Base-by-base conservation (phyloP, 164 flowering plant genomes). In the Annona cherimola region DNA sequence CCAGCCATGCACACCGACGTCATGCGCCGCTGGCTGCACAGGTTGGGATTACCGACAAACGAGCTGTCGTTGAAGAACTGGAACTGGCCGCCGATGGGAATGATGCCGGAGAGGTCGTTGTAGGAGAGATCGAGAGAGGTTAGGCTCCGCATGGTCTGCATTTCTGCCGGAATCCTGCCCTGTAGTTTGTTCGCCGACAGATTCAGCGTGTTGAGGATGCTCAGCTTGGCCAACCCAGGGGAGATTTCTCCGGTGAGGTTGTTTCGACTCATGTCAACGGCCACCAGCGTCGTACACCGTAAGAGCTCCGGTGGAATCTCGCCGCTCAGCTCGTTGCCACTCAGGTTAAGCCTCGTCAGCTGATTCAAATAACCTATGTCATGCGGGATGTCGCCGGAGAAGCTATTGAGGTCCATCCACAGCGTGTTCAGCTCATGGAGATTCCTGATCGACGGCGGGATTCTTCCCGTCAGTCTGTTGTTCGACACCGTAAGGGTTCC, bases 41-140 rank as follows among this genome's bases (percentile, higher is more conserved):
- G 96, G 5, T 80, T 75, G 0, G 96, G 93, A 71, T 95, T 95
- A 63, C 94, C 97, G 0, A 79, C 71, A 69, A 87, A 94, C 11
- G 86, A 78, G 19, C 79, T 81, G 44, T 81, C 83, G 60, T 87
- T 87, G 83, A 95, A 87, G 39, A 79, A 86, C 4, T 69, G 61
- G 44, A 92, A 87, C 72, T 92, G 90, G 0, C 97, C 97, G 2
- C 82, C 87, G 3, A 66, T 4, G 1, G 99, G 97, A 46, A 90
- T 61, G 16, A 57, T 45, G 18, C 99, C 99, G 16, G 77, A 54
- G 45, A 95, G 84, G 45, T 88, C 65, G 67, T 95, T 95, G 76
- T 76, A 68, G 3, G 99, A 90, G 60, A 95, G 83, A 62, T 95
- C 98, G 19, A 95, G 83, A 0, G 78, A 73, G 0, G 90, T 85